Evolutionary conservation across 805 yeast genomes (phyloP).

Genomic region (Pichia nanzhaoensis): DNA sequence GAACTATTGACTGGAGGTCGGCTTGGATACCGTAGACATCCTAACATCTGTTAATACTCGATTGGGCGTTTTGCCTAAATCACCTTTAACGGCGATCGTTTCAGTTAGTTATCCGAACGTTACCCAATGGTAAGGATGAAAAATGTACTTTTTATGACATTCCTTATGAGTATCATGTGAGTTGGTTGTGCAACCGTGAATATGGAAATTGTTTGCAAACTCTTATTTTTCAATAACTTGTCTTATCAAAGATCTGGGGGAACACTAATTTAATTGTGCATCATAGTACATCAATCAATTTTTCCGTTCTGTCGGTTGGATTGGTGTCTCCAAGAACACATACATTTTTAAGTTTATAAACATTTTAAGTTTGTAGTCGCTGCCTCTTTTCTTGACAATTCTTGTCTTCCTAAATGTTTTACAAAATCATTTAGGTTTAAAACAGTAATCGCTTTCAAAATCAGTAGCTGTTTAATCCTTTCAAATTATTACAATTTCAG

Average conservation of each 20-base stretch:
- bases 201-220: neutral
- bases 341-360: too few species aligned
- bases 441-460: too few species aligned
- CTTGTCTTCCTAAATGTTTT: too few species aligned
- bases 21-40: slow-evolving; percentile 13
- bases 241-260: slow-evolving; percentile 9
- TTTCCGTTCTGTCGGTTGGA: slow-evolving; percentile 18
- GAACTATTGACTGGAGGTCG: slow-evolving; percentile 6
- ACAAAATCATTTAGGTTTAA: too few species aligned
- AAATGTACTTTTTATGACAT: neutral
- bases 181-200: neutral
- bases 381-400: too few species aligned
- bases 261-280: slow-evolving; percentile 22
- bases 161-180: neutral
- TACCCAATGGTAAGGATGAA: neutral
- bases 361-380: too few species aligned
- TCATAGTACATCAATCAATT: slow-evolving; percentile 29
- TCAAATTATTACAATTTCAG: too few species aligned
- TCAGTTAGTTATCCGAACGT: neutral
- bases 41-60: slow-evolving; percentile 13
- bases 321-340: slow-evolving; percentile 33
- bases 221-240: neutral
- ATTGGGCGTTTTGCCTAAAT: slow-evolving; percentile 14
- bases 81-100: slow-evolving; percentile 14
- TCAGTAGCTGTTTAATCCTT: too few species aligned